A percentile compares a stretch with the other conserved stretches of the same genome.
Conservation (phyloP, 2,329 filamentous ascomycete genomes). For the Colletotrichum sp. region DNA sequence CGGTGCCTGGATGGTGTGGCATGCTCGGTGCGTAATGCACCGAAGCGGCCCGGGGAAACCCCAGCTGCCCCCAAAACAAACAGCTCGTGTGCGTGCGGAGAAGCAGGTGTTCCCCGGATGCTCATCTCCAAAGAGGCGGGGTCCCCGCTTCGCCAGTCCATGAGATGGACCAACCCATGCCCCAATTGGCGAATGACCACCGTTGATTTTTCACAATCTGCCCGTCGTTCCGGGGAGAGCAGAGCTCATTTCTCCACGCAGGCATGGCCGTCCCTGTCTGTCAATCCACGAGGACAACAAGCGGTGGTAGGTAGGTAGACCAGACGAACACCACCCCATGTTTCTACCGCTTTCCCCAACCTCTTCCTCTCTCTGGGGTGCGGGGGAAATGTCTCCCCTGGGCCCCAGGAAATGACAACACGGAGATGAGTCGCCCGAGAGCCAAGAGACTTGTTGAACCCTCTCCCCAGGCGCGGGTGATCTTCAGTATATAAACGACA, state of each 20-base stretch:
- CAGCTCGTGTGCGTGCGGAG: neutral
- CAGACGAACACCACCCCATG: neutral
- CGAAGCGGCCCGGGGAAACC: neutral
- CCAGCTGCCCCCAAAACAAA: neutral
- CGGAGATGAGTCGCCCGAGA: slow-evolving; percentile 11
- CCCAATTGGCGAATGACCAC: neutral
- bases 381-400: neutral
- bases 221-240: neutral
- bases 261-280: neutral
- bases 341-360: neutral
- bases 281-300: neutral
- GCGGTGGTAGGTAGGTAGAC: neutral
- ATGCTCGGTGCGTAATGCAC: neutral
- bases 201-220: neutral
- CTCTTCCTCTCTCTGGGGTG: neutral
- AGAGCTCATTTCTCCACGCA: slow-evolving; percentile 4
- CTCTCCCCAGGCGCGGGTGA: neutral
- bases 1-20: neutral
- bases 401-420: neutral
- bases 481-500: neutral
- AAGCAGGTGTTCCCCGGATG: neutral
- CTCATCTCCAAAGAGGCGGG: neutral
- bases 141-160: neutral
- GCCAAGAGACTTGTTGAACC: neutral
- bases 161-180: neutral